Evolutionary conservation across 257 asterid genomes (phyloP).

Genomic region (Solanum neorickii): DNA sequence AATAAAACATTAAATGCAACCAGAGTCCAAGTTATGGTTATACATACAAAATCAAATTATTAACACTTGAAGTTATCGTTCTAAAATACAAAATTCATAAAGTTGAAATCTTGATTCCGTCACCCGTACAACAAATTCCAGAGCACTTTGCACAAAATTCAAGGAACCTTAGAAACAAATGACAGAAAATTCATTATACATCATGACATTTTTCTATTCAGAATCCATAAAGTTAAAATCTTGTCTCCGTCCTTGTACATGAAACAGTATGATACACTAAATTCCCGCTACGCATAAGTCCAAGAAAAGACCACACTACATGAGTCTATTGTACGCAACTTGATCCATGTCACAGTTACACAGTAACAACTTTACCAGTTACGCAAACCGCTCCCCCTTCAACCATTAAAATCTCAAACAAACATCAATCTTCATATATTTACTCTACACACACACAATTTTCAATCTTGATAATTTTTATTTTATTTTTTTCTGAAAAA

Average conservation of each 20-base stretch:
- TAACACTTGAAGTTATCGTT: not conserved
- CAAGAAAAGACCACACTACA: not conserved
- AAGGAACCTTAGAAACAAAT: not conserved
- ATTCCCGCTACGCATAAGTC: not conserved
- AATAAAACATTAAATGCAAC: not conserved
- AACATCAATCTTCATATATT: not conserved
- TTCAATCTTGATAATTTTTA: no score
- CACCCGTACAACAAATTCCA: not conserved
- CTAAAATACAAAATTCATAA: not conserved
- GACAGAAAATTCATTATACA: not conserved
- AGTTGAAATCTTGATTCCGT: fast-evolving
- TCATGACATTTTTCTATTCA: not conserved
- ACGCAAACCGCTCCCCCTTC: not conserved
- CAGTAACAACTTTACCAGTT: fast-evolving
- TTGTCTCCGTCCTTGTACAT: fast-evolving
- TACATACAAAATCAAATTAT: not conserved
- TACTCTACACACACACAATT: no score
- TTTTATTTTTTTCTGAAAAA: not conserved
- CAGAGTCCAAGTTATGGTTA: no score
- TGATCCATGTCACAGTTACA: not conserved
- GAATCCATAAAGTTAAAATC: not conserved
- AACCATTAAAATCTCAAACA: not conserved
- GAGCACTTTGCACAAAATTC: not conserved
- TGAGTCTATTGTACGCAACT: not conserved
- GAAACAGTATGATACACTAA: no score